A percentile compares a stretch with the other conserved stretches of the same genome.
These are phyloP conservation scores for Dactylis glomerata DNA, from an alignment of 176 grass and related monocot species.

Conservation along the genomic window DNA sequence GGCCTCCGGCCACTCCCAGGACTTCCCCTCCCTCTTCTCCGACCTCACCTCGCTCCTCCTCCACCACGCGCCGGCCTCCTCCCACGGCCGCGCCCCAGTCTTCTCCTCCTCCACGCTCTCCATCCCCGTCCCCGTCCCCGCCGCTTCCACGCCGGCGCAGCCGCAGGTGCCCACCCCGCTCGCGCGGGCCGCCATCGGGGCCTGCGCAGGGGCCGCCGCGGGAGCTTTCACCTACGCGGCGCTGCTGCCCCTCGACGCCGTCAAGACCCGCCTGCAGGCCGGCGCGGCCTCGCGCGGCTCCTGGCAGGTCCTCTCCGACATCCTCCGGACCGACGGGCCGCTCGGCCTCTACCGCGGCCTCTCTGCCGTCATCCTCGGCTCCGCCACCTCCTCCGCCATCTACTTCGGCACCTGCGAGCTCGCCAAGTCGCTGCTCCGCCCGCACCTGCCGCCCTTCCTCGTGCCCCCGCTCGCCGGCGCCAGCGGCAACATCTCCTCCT, in stretches of 20 bases:
- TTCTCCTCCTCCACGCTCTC: conserved; percentile 45
- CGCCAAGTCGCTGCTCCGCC: conserved; percentile 61
- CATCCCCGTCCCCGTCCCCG: conserved; percentile 1
- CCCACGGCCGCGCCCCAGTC: conserved; percentile 12
- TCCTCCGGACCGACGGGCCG: conserved; percentile 59
- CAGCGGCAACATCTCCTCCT: conserved; percentile 82
- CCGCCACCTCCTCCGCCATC: conserved; percentile 73
- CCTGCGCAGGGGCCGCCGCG: conserved; percentile 64
- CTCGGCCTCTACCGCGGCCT: conserved; percentile 78
- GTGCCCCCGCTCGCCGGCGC: conserved; percentile 82
- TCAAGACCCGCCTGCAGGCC: conserved; percentile 87
- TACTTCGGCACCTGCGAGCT: conserved; percentile 98
- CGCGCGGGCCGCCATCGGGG: conserved; percentile 65
- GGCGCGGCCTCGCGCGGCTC: conserved; percentile 36
- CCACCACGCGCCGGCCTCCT: not conserved
- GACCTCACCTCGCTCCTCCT: conserved; percentile 58
- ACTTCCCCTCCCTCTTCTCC: conserved; percentile 54
- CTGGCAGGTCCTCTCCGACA: conserved; percentile 61
- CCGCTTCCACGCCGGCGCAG: not conserved
- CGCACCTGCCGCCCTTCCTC: conserved; percentile 51
- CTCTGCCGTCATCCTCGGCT: conserved; percentile 77
- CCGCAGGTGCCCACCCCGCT: conserved; percentile 38
- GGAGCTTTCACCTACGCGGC: conserved; percentile 87
- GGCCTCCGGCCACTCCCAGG: not conserved
- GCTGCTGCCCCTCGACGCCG: conserved; percentile 80